Evolutionary conservation across 2,329 filamentous ascomycete species (phyloP), one percentile per base, ranked within the genome.

Genomic region (Calonectria henricotiae): DNA sequence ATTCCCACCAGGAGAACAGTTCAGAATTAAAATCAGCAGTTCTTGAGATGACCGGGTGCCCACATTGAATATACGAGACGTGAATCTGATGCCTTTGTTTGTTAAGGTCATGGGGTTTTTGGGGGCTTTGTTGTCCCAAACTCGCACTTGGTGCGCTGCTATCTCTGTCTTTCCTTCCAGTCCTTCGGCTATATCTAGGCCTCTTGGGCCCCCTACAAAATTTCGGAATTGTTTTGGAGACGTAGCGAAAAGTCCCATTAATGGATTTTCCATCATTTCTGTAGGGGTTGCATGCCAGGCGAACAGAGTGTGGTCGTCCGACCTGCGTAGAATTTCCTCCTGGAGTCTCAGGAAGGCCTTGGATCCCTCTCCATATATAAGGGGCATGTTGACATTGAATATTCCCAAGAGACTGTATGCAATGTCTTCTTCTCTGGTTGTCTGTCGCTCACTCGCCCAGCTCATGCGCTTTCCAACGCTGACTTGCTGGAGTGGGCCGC

Each of bases 341-440:
- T 46, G 44, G 2, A 46, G 44, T 23, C 44, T 46, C 20, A 46
- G 4, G 44, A 46, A 46, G 15, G 44, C 44, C 20, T n/a, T 46
- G 6, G 44, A 25, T 2, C 62, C 62, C 20, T 65, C 62, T 8
- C 62, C 62, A 17, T 65, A 65, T 32, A 65, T 41, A 5, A 65
- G 46, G 8, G 62, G 62, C 62, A 65, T 65, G 47, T 65, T 65
- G 47, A 65, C 62, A 20, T 65, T 47, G 23, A 65, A 65, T 9
- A 65, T 54, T 3, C 62, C 62, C 12, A 65, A 15, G 8, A 65
- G 62, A 15, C 46, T 39, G 32, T 65, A 65, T 6, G 62, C 47
- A 6, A 65, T 20, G 17, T 65, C 62, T 17, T 65, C 62, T 1
- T 41, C 9, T 23, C 62, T 20, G 1, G 47, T 65, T 5, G 62